Evolutionary conservation across 345 rosid genomes (phyloP), one percentile per base, ranked within the genome.

Genomic region (Citrus glauca): DNA sequence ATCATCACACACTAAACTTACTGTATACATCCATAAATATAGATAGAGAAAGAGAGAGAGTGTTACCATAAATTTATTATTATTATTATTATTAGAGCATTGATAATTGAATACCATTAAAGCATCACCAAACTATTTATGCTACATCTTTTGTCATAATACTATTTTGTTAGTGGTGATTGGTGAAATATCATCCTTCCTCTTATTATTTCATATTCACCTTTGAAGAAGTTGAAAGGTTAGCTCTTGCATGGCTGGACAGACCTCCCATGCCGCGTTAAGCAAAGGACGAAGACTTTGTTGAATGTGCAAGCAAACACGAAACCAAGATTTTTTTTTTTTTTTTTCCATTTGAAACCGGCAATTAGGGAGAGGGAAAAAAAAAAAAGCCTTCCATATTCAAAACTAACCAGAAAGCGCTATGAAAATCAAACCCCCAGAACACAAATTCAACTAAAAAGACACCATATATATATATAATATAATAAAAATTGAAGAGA

Each of bases 301-400:
- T 42, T 33, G 63, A 37, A 83, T 75, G 79, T 71, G 76, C 77
- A 79, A 78, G 71, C 68, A 45, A 62, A 67, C 68, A 78, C 56
- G 79, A 80, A 86, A 69, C 72, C 59, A 45, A 13, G 48, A 0
- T 1, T 66, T 72, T 37, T 37, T 38, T 38, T 37, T 37, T 38
- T 38, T 77, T 71, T 64, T 28, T 40, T 30, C 78, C 72, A 53
- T 62, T 77, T 79, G 69, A 79, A 85, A 75, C 85, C 81, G 85
- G 86, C 81, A 81, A 83, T 27, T 79, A 82, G 74, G 30, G 53
- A 60, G 70, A 66, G 80, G 82, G n/a, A n/a, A n/a, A 78, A 80
- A 82, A 85, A 83, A 81, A 77, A 11, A 24, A 14, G 62, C 66
- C 61, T 76, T 55, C 77, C 35, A 60, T 60, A 73, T 74, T 77